Percentiles rank a stretch among this genome's conserved stretches.
Evolutionary conservation across 768 basidiomycete genomes (phyloP).

Genomic region (Lentinus brumalis): DNA sequence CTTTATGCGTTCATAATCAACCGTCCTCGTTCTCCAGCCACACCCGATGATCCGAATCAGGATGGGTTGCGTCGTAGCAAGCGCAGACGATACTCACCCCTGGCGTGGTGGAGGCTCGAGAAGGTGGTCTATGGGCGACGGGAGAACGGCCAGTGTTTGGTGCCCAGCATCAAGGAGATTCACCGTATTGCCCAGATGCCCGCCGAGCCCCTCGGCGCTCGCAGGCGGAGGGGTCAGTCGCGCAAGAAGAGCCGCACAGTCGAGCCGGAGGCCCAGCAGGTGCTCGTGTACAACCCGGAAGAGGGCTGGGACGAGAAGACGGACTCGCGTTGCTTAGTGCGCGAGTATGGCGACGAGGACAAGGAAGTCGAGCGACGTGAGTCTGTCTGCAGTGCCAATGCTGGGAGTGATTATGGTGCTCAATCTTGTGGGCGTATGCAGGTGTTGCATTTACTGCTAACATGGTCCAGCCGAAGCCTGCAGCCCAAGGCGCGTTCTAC

Average conservation of each 20-base stretch:
- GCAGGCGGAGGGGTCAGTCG: slow-evolving; percentile 34
- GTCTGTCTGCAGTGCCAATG: slow-evolving; percentile 32
- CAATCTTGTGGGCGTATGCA: slow-evolving; percentile 30
- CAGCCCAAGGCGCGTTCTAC: slow-evolving; percentile 68
- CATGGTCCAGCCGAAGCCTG: slow-evolving; percentile 62
- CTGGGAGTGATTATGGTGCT: not conserved
- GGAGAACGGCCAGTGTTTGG: slow-evolving; percentile 49
- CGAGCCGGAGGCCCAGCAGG: slow-evolving; percentile 46
- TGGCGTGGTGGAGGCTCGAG: slow-evolving; percentile 95
- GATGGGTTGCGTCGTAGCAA: slow-evolving; percentile 68
- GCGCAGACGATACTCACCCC: slow-evolving; percentile 68
- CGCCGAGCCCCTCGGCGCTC: slow-evolving; percentile 47
- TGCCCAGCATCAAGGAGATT: slow-evolving; percentile 70
- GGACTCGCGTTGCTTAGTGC: slow-evolving; percentile 59
- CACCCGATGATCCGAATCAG: slow-evolving; percentile 30
- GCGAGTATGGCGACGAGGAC: slow-evolving; percentile 58
- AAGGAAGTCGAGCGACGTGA: slow-evolving; percentile 71
- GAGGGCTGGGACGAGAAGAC: slow-evolving; percentile 90
- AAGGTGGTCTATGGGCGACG: slow-evolving; percentile 79
- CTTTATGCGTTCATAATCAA: not conserved
- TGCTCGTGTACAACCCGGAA: slow-evolving; percentile 37
- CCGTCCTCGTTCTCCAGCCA: slow-evolving; percentile 16
- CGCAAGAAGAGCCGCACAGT: slow-evolving; percentile 41
- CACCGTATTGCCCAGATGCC: slow-evolving; percentile 55
- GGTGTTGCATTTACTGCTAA: slow-evolving; percentile 79